Percentiles rank a stretch among this genome's conserved stretches.
These are phyloP conservation scores for Neopestalotiopsis sp. DNA, from an alignment of 2,329 filamentous ascomycete species.

Conservation along the genomic window DNA sequence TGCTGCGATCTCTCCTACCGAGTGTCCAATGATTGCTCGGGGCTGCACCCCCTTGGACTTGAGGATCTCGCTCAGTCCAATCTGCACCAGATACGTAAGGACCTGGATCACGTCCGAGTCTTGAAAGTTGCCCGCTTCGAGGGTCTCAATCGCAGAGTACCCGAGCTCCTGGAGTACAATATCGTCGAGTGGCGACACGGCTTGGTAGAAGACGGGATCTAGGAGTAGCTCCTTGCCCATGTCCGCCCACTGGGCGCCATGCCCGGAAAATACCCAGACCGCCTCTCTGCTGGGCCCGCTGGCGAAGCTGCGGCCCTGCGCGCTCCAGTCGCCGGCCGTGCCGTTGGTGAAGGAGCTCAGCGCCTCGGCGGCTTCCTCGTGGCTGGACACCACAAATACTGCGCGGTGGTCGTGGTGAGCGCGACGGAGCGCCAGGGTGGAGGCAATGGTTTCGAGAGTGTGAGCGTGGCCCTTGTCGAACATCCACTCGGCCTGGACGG, in stretches of 20 bases:
- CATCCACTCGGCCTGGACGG: constrained; percentile 8
- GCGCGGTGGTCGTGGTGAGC: constrained; percentile 16
- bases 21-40: constrained; percentile 45
- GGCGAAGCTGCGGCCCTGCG: not conserved
- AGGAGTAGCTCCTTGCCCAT: constrained; percentile 45
- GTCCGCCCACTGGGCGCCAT: constrained; percentile 46
- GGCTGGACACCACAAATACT: constrained; percentile 5
- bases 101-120: constrained; percentile 36
- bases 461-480: not conserved
- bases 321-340: too few species aligned
- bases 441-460: not conserved
- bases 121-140: constrained; percentile 26
- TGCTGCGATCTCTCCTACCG: constrained; percentile 47
- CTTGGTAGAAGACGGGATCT: constrained; percentile 29
- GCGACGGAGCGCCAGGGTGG: constrained; percentile 16
- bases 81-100: constrained; percentile 42
- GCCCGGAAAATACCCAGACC: constrained; percentile 47
- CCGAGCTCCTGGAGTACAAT: constrained; percentile 26
- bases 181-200: constrained; percentile 33
- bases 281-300: constrained; percentile 22
- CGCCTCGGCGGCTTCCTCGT: constrained; percentile 2
- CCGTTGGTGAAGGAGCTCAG: not conserved
- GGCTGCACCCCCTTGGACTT: constrained; percentile 35
- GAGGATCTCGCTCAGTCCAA: constrained; percentile 37
- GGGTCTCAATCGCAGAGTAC: constrained; percentile 26